Conservation (phyloP, 208 protist species). For the Leishmania aethiopica region DNA sequence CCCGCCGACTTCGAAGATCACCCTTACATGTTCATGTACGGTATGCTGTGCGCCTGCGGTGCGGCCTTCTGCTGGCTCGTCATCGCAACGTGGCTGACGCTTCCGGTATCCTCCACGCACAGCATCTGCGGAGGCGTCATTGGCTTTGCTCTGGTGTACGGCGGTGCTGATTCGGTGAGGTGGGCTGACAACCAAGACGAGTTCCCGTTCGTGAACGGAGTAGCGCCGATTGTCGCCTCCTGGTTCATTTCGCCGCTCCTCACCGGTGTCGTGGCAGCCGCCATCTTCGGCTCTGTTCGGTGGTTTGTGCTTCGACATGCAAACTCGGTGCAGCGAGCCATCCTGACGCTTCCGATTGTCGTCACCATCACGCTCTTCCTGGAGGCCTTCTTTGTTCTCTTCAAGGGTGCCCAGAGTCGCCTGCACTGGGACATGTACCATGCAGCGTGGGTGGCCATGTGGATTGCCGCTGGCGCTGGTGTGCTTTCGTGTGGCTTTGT, state of each 20-base stretch:
- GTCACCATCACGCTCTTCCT: conserved; percentile 76
- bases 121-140: conserved; percentile 83
- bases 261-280: conserved; percentile 55
- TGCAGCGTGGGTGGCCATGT: conserved; percentile 57
- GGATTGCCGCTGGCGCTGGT: conserved; percentile 50
- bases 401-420: conserved; percentile 64
- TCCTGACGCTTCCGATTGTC: conserved; percentile 66
- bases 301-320: conserved; percentile 53
- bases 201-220: conserved; percentile 75
- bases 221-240: conserved; percentile 74
- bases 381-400: conserved; percentile 82
- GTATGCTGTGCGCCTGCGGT: conserved; percentile 74
- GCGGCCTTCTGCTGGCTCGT: conserved; percentile 74
- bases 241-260: conserved; percentile 86
- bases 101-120: conserved; percentile 83
- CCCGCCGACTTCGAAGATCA: conserved; percentile 48
- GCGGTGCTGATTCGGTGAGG: conserved; percentile 50
- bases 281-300: conserved; percentile 59
- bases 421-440: conserved; percentile 59
- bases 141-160: conserved; percentile 83
- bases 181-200: conserved; percentile 59
- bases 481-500: conserved; percentile 55
- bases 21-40: conserved; percentile 86
- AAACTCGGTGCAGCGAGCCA: conserved; percentile 58
- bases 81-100: conserved; percentile 59